phyloP scores from a whole-genome alignment of 306 rosid species.

The Ochetophila trinervis region DNA sequence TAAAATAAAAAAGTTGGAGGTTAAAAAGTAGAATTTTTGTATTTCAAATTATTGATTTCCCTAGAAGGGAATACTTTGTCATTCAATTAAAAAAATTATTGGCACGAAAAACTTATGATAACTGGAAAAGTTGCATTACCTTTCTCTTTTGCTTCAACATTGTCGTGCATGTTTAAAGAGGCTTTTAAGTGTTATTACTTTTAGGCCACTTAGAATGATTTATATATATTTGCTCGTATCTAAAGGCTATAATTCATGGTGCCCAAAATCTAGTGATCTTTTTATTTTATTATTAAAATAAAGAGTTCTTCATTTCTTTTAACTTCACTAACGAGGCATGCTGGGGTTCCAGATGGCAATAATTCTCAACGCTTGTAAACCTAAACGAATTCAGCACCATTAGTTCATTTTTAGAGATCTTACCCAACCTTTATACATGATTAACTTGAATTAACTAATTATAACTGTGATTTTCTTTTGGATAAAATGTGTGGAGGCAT shows the following conservation, averaged over 20 bases:
- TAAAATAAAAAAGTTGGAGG: too few relatives aligned
- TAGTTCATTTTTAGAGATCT: too few relatives aligned
- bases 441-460: too few relatives aligned
- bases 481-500: too few relatives aligned
- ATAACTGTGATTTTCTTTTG: too few relatives aligned
- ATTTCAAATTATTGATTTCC: too few relatives aligned
- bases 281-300: not conserved
- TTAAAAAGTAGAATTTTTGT: too few relatives aligned
- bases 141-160: not conserved
- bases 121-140: too few relatives aligned
- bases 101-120: not conserved
- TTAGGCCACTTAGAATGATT: conserved; percentile 5
- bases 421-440: too few relatives aligned
- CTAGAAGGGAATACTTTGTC: not conserved
- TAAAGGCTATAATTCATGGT: conserved; percentile 2
- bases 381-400: not conserved
- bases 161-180: conserved; percentile 3
- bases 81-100: not conserved
- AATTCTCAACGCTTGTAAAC: not conserved
- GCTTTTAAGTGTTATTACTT: conserved; percentile 6
- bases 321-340: not conserved
- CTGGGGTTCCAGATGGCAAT: conserved; percentile 16
- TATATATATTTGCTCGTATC: too few relatives aligned
- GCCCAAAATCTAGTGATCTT: conserved; percentile 9
- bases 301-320: not conserved